Conservation (phyloP, 495 filamentous ascomycete genomes). For the Parachaetomium inaequale region DNA sequence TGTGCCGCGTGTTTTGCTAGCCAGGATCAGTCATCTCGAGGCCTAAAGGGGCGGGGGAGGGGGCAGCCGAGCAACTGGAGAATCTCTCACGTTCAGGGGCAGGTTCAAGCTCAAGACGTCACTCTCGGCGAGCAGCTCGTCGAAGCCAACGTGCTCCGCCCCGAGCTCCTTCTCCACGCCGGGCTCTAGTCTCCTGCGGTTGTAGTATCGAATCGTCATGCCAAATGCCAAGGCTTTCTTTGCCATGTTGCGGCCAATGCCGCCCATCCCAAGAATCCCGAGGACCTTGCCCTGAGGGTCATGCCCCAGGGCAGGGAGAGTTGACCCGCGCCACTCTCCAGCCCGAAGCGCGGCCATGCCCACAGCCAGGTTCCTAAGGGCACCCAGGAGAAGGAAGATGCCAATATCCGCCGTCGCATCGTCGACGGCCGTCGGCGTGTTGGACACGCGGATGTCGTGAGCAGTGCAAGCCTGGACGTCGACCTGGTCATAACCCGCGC, state of each 20-base stretch:
- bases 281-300: slow-evolving; percentile 71
- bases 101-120: slow-evolving; percentile 77
- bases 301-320: slow-evolving; percentile 47
- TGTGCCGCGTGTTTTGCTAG: slow-evolving; percentile 62
- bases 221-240: slow-evolving; percentile 55
- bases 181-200: slow-evolving; percentile 47
- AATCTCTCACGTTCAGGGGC: slow-evolving; percentile 60
- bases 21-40: background rate
- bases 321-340: slow-evolving; percentile 57
- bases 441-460: slow-evolving; percentile 65
- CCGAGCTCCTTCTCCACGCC: slow-evolving; percentile 54
- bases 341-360: slow-evolving; percentile 60
- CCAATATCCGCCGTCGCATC: slow-evolving; percentile 76
- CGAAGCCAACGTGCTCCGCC: slow-evolving; percentile 65
- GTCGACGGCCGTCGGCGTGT: slow-evolving; percentile 75
- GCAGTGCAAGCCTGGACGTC: slow-evolving; percentile 66
- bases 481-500: slow-evolving; percentile 81
- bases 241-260: slow-evolving; percentile 63
- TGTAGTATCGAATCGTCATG: slow-evolving; percentile 68
- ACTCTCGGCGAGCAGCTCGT: slow-evolving; percentile 59
- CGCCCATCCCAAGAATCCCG: slow-evolving; percentile 85
- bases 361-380: slow-evolving; percentile 65
- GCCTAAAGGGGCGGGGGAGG: background rate
- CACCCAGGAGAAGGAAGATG: slow-evolving; percentile 75
- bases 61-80: background rate